Evolutionary conservation across 768 basidiomycete genomes (phyloP).

Genomic region (Russula abietina): DNA sequence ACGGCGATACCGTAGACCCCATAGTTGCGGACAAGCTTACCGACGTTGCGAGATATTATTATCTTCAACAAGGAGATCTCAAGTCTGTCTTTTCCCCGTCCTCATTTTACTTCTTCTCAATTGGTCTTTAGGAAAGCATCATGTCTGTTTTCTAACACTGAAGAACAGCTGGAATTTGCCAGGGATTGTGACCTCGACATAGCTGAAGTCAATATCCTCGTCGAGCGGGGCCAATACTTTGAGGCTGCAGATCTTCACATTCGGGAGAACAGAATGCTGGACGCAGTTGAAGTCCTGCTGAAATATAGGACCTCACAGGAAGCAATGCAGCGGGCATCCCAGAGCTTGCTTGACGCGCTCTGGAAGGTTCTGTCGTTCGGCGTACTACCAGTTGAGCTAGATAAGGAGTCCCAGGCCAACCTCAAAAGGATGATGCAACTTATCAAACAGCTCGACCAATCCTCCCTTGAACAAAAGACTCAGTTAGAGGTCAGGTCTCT

Average conservation of each 20-base stretch:
- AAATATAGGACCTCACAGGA: slow-evolving; percentile 29
- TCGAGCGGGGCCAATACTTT: slow-evolving; percentile 34
- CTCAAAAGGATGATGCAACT: slow-evolving; percentile 9
- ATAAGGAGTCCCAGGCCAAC: neutral
- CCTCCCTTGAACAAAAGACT: neutral
- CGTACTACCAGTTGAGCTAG: neutral
- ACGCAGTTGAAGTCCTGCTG: slow-evolving; percentile 44
- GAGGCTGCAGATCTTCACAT: slow-evolving; percentile 50
- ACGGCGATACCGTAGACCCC: slow-evolving; percentile 32
- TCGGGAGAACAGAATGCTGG: slow-evolving; percentile 39
- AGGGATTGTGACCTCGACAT: slow-evolving; percentile 49
- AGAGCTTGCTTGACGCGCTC: slow-evolving; percentile 41
- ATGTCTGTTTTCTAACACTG: slow-evolving; percentile 42
- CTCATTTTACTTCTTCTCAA: neutral
- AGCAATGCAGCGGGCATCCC: slow-evolving; percentile 34
- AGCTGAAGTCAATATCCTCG: slow-evolving; percentile 42
- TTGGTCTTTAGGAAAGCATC: slow-evolving; percentile 38
- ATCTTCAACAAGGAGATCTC: slow-evolving; percentile 36
- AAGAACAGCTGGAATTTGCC: slow-evolving; percentile 53
- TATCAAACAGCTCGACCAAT: neutral
- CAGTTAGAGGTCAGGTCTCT: slow-evolving; percentile 3
- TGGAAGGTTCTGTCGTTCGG: slow-evolving; percentile 43
- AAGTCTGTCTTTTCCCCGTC: slow-evolving; percentile 29
- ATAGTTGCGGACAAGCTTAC: slow-evolving; percentile 34
- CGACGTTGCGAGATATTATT: slow-evolving; percentile 42